Evolutionary conservation across 2,329 filamentous ascomycete genomes (phyloP).

Genomic region (Pyrenochaeta sp.): DNA sequence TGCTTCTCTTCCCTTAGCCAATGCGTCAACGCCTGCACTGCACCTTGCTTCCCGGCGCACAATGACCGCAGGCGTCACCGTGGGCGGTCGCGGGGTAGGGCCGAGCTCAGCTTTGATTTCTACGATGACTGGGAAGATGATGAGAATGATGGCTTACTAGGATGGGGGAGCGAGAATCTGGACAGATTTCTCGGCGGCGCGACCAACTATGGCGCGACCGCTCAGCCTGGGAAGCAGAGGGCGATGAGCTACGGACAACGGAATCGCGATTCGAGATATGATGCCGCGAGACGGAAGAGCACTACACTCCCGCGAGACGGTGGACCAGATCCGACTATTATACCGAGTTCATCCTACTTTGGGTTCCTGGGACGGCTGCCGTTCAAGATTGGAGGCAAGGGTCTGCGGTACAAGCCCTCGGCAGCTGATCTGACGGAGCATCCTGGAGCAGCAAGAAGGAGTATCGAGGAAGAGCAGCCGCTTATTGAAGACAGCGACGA

Average conservation of each 20-base stretch:
- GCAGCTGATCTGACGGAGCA: slow-evolving; percentile 91
- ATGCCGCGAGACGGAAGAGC: slow-evolving; percentile 61
- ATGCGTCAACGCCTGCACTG: slow-evolving; percentile 74
- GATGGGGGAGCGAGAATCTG: slow-evolving; percentile 84
- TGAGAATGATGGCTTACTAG: slow-evolving; percentile 69
- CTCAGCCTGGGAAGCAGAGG: slow-evolving; percentile 73
- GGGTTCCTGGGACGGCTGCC: slow-evolving; percentile 86
- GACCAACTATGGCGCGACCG: slow-evolving; percentile 59
- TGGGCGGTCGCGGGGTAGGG: slow-evolving; percentile 63
- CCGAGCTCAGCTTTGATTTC: slow-evolving; percentile 92
- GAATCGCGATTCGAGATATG: slow-evolving; percentile 51
- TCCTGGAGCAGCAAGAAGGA: slow-evolving; percentile 64
- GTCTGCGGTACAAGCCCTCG: slow-evolving; percentile 86
- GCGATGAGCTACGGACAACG: slow-evolving; percentile 91
- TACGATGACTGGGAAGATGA: slow-evolving; percentile 95
- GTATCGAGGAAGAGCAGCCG: slow-evolving; percentile 71
- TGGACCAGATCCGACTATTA: slow-evolving; percentile 80
- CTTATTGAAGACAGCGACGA: slow-evolving; percentile 71
- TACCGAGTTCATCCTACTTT: slow-evolving; percentile 83
- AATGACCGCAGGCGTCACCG: slow-evolving; percentile 80
- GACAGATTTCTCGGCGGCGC: slow-evolving; percentile 81
- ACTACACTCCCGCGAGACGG: slow-evolving; percentile 59
- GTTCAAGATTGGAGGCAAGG: slow-evolving; percentile 81
- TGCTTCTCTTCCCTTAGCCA: slow-evolving; percentile 74
- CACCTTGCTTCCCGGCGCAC: slow-evolving; percentile 74